Conservation (phyloP, 768 basidiomycete species). For the Mycena rosella region DNA sequence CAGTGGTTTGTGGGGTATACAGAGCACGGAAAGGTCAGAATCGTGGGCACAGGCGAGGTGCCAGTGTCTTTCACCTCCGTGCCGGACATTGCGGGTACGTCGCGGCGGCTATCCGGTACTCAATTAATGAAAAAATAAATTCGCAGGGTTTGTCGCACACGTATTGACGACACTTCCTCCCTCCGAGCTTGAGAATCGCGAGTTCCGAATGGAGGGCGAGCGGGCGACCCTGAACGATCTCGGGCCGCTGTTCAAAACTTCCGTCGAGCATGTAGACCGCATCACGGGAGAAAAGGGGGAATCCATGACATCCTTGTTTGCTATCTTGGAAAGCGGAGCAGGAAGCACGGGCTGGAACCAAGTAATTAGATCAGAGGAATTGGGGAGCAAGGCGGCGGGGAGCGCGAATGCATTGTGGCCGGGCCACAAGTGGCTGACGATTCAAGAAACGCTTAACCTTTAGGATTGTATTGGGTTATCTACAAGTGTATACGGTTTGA, state of each 20-base stretch:
- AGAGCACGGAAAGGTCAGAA: no score
- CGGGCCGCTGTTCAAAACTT: neutral
- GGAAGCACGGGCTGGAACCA: neutral
- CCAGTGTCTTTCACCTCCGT: no score
- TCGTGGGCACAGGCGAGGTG: no score
- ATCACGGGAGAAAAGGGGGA: neutral
- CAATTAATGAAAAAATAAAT: neutral
- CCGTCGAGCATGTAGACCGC: neutral
- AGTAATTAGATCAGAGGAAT: neutral
- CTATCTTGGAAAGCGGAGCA: no score
- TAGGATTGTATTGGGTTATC: no score
- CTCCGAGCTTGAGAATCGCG: neutral
- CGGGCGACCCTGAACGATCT: neutral
- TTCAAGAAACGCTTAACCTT: neutral
- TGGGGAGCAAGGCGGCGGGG: neutral
- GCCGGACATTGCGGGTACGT: no score
- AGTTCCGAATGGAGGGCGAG: neutral
- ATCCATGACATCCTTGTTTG: neutral
- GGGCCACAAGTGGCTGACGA: neutral
- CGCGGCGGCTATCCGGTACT: no score
- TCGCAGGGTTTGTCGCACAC: neutral
- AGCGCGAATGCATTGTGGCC: neutral
- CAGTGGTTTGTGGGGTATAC: no score
- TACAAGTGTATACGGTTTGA: no score
- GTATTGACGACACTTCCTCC: neutral